Base-by-base conservation (phyloP, 2,329 filamentous ascomycete genomes). In the Fusarium pininemorale region DNA sequence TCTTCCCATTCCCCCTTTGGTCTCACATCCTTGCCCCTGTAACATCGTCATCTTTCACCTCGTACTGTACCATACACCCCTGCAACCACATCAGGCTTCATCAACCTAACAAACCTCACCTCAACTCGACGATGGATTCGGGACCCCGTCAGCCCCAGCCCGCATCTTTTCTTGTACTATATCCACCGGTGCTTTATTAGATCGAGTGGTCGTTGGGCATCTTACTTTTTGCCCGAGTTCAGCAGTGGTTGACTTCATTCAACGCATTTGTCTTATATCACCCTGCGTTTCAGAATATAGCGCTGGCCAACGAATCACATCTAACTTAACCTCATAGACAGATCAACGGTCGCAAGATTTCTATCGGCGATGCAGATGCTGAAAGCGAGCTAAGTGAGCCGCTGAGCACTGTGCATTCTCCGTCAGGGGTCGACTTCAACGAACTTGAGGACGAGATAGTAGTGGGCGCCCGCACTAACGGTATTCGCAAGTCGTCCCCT, bases 391-490 rank as follows among this genome's bases (percentile, higher is more conserved):
- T 89, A 20, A 88, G 85, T 60, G 82, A 83, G 35, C 82, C 81
- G 12, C 79, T 76, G 28, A 83, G 81, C 73, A 81, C 76, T 66
- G 76, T 80, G 37, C 75, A 78, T 63, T 82, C 81, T 15, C 81
- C 85, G 16, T 84, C 84, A 13, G 84, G 82, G 48, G 79, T 69
- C n/a, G 75, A 73, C 50, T 71, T 83, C 45, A 79, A 83, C 72
- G 80, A 84, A 28, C 83, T 86, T 6, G 84, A 87, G 62, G 87
- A 89, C 74, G 87, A 89, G 76, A 89, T 89, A 54, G 82, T 89
- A 13, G 87, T 89, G 12, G 84, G 84, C 22, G 84, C 83, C 16
- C 83, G 84, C 60, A 78, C 81, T 38, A 85, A 86, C 70, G 81
- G 78, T 11, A 66, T 75, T 15, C 77, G 76, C 54, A 85, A 84